A percentile compares a stretch with the other conserved stretches of the same genome.
These are phyloP conservation scores for Gynochthodes officinalis DNA, from an alignment of 257 asterid species.

Conservation along the genomic window DNA sequence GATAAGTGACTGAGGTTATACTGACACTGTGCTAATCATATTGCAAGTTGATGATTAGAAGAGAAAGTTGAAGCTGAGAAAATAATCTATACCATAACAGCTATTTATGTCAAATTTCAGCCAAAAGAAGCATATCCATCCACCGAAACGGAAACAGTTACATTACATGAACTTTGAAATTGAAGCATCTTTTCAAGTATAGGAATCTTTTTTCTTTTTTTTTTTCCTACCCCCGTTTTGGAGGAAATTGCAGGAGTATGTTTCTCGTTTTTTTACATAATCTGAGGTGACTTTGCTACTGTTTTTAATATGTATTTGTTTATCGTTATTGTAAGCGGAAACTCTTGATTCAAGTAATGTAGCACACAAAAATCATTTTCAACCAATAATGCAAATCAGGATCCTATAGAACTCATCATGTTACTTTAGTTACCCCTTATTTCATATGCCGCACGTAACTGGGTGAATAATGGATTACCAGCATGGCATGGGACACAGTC, in stretches of 20 bases:
- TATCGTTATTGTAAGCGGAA: not conserved
- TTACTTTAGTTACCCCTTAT: not conserved
- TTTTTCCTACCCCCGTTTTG: no score
- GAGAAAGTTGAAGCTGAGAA: not conserved
- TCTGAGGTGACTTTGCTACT: not conserved
- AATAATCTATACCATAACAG: not conserved
- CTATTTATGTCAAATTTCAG: not conserved
- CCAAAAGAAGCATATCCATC: not conserved
- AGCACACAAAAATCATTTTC: not conserved
- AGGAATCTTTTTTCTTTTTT: not conserved
- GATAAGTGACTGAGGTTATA: not conserved
- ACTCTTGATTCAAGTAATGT: not conserved
- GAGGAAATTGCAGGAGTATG: not conserved
- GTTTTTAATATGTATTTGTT: not conserved
- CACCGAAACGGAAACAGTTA: not conserved
- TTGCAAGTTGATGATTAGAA: not conserved
- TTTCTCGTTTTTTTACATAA: constrained; percentile 8
- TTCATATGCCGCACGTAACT: no score
- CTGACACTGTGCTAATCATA: not conserved
- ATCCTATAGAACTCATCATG: not conserved
- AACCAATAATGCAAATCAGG: not conserved
- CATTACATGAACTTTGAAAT: constrained; percentile 4
- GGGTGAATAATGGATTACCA: no score
- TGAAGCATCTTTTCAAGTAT: not conserved
- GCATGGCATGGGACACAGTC: no score